Base-by-base conservation (phyloP, 2,329 filamentous ascomycete genomes). In the Coniochaeta sp. region DNA sequence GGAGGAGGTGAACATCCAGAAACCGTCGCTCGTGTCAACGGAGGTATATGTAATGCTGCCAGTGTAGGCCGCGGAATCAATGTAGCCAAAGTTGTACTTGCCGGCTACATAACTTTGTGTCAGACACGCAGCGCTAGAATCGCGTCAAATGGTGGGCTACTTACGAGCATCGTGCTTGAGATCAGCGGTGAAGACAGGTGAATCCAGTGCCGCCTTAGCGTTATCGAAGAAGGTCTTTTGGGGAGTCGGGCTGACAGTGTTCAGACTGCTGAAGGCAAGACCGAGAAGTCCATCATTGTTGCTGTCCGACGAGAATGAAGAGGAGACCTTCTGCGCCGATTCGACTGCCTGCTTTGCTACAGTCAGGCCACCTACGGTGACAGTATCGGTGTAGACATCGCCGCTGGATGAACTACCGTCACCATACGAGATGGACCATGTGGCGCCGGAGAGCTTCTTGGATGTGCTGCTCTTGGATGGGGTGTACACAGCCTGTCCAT, bases 1-100 rank as follows among this genome's bases (percentile, higher is more conserved):
- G 8, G 73, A 68, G 2, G 69, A 64, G 24, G 64, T 73, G 75
- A 89, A 88, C 47, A 76, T 73, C 87, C 88, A 90, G 76, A 82
- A 89, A 11, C 87, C 87, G 8, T 83, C 69, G 56, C 74, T 77
- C 65, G 64, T 77, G 72, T 84, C 76, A 58, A 87, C 82, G 43
- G 77, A 64, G 38, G 79, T 74, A 72, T 87, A 89, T 64, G 77
- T 77, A 66, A 89, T 80, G 50, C 73, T 64, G 55, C 84, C 85
- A 4, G 76, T 82, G 76, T 83, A 86, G 66, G 84, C 68, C 68
- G 73, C 72, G 44, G 68, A 69, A 74, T 89, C 83, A 64, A 88
- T 83, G 74, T 77, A 75, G 38, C 73, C 73, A 38, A 74, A 74
- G 64, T 73, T 72, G 66, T 71, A 74, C 40, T 62, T 65, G 38